Evolutionary conservation across 1,284 basidiomycete genomes (phyloP), one percentile per base, ranked within the genome.

Genomic region (Volvariella surrecta): DNA sequence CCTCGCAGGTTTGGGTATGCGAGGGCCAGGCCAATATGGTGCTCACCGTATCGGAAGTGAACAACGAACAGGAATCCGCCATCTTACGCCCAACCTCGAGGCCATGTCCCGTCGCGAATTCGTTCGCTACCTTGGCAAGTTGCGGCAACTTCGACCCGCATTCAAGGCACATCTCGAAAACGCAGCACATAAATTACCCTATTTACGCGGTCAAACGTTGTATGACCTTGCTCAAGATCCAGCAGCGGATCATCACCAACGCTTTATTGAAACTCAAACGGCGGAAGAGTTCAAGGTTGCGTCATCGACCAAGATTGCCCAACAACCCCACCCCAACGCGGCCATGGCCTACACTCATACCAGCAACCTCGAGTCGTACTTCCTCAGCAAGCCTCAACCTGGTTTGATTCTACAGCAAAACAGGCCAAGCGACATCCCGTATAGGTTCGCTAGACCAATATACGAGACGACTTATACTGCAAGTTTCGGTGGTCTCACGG

Each of bases 331-430:
- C 51, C 67, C 64, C 16, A 68, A 61, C 32, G 84, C 69, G 31
- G 86, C 75, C 4, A 66, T 88, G 34, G 62, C 66, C 39, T 89
- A 89, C 58, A 56, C 73, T 3, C 63, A 67, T 32, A n/a, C 64
- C 71, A 28, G 64, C 76, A 4, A 43, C 52, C 4, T 88, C 30
- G 79, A 85, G 46, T 67, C 68, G 1, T 63, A 63, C 42, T 63
- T 80, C 54, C 66, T 64, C 51, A 67, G 66, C 6, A 67, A 67
- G 44, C 64, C 76, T 11, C 65, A 74, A 50, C 74, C 75, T 11
- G 86, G 82, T 42, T 71, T 82, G 46, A 48, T 80, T 46, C 60
- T 84, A 31, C 64, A 69, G 37, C 8, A 43, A 22, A 6, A 6
- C 11, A 41, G 31, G 31, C 39, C 39, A 21, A 44, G 37, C 31